Evolutionary conservation across 345 rosid species (phyloP), one percentile per base, ranked within the genome.

Genomic region (Cardiospermum halicacabum): DNA sequence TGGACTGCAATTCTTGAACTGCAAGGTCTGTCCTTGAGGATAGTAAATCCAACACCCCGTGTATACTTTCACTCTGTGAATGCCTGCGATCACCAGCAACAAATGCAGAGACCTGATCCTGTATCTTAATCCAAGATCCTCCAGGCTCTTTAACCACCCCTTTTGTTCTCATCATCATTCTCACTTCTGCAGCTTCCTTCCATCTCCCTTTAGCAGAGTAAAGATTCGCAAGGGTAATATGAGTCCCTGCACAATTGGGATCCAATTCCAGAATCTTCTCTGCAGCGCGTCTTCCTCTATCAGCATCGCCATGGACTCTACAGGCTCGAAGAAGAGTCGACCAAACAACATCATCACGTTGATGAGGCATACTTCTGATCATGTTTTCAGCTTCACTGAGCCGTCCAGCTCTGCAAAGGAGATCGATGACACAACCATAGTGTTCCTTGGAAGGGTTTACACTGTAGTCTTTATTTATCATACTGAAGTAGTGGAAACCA

Each of bases 361-460:
- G 78, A 63, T 73, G 80, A 43, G 94, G 92, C 91, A 86, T 88
- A 68, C 45, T 80, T 63, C 77, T 60, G 55, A 88, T 90, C 87
- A 90, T 78, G 64, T 75, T 63, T 73, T 90, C 94, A 57, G 97
- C 96, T 31, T 90, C 96, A 36, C 61, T 75, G 66, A 93, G 73
- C 64, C 77, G 71, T 26, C 96, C 96, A 57, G 92, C 87, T 65
- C 84, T 76, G 66, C 97, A 88, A 28, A 93, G 80, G 57, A 93
- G 90, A 85, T 93, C 96, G 64, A 90, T 83, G 86, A 90, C 86
- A 69, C 97, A 90, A 27, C 97, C 98, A 34, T 85, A 86, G 62
- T 93, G 98, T 75, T 93, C 96, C 69, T 85, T 93, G 28, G 79
- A 83, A 58, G 89, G 96, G 58, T 21, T 68, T 43, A 82, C 77